phyloP scores from a whole-genome alignment of 1,284 basidiomycete genomes.

The Vanrija sp. region DNA sequence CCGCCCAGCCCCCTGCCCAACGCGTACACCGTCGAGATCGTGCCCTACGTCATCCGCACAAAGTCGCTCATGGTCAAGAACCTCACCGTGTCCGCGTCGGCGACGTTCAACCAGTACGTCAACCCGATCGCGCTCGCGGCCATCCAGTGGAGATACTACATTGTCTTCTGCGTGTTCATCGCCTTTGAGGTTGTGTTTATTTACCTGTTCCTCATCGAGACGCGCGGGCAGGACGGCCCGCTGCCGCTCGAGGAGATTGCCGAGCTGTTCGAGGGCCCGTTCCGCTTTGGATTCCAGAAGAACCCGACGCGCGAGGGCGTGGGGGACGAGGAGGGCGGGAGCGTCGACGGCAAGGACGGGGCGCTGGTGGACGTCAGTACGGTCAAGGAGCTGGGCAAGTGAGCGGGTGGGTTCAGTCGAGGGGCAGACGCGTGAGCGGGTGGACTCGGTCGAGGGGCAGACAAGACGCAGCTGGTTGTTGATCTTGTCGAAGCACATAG shows the following conservation, averaged over 20 bases:
- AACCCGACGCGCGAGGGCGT: not conserved
- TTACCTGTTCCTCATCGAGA: conserved; percentile 35
- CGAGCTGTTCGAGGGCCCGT: conserved; percentile 10
- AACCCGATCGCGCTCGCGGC: conserved; percentile 67
- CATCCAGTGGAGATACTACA: conserved; percentile 31
- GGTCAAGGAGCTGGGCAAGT: too few relatives aligned
- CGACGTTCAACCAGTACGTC: conserved; percentile 74
- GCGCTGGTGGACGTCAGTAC: too few relatives aligned
- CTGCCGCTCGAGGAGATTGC: conserved; percentile 39
- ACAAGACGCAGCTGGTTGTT: too few relatives aligned
- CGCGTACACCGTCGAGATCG: conserved; percentile 58
- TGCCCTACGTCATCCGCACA: conserved; percentile 63
- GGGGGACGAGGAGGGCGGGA: too few relatives aligned
- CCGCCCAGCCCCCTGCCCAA: conserved; percentile 76
- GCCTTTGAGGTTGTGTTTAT: conserved; percentile 39
- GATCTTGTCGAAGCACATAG: too few relatives aligned
- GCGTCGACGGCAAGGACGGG: too few relatives aligned
- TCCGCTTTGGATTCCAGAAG: not conserved
- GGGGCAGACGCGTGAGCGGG: too few relatives aligned
- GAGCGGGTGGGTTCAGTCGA: too few relatives aligned
- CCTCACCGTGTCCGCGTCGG: conserved; percentile 26
- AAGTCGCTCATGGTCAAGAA: conserved; percentile 52
- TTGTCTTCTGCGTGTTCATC: conserved; percentile 55
- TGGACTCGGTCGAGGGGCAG: too few relatives aligned
- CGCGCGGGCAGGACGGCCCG: conserved; percentile 24